Evolutionary conservation across 768 basidiomycete species (phyloP), one percentile per base, ranked within the genome.

Genomic region (Termitomyces sp.): DNA sequence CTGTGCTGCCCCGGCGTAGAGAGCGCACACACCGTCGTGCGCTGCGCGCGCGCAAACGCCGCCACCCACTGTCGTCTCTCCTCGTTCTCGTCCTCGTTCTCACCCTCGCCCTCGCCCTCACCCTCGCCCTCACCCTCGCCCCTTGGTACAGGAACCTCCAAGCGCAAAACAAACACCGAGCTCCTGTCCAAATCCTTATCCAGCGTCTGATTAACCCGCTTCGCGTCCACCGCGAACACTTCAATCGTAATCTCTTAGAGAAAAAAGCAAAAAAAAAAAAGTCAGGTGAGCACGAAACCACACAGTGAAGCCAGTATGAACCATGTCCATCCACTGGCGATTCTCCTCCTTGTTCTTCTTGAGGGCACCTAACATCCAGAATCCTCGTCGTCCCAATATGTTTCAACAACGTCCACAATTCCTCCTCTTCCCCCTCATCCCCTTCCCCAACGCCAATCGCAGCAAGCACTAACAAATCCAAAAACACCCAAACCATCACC

Each of bases 391-490:
- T 66, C 65, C 78, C 84, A 67, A 63, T 71, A 59, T 61, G 72
- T 8, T 71, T 67, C 24, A 70, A 61, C 59, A 71, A 61, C 43
- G 59, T 59, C 69, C 67, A 54, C 14, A 8, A 5, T 24, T 53
- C 60, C n/a, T 41, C 39, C 8, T 32, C 37, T 68, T 53, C 60
- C 12, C 14, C 13, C 2, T 14, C 22, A 3, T 39, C 14, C 18
- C 10, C 18, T 13, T 8, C 18, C 12, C 10, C 50, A n/a, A 9
- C 2, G 3, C 32, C 47, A 34, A 26, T 20, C 24, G 71, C 71
- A 18, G 83, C 79, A 29, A 92, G 67, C n/a, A 92, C 62, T 48
- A 90, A 67, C 32, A 92, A 56, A 67, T 94, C 90, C 18, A 82
- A 82, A 69, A 92, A 90, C 14, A 66, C 54, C 20, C 78, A 75